A percentile compares a stretch with the other conserved stretches of the same genome.
These are phyloP conservation scores for Neurospora hispaniola DNA, from an alignment of 495 filamentous ascomycete species.

Conservation along the genomic window DNA sequence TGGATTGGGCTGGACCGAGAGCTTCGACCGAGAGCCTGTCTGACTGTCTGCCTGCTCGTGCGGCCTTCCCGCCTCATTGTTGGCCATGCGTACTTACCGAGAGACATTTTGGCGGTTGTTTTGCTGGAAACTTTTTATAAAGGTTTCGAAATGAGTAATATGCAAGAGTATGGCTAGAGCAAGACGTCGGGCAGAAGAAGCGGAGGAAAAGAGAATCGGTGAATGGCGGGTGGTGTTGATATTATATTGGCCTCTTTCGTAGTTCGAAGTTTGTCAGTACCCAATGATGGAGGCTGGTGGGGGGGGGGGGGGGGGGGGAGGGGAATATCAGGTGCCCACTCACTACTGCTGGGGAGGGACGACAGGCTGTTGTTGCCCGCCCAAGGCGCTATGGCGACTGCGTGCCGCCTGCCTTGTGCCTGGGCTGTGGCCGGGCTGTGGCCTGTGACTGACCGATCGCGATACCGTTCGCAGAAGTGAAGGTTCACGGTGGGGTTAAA, in stretches of 20 bases:
- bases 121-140: not conserved
- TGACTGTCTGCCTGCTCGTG: not conserved
- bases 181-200: not conserved
- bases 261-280: constrained; percentile 16
- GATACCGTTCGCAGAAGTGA: constrained; percentile 1
- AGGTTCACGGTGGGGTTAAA: constrained; percentile 12
- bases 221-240: constrained; percentile 2
- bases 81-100: not conserved
- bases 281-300: constrained; percentile 7
- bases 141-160: not conserved
- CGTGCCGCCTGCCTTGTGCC: not conserved
- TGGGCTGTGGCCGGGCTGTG: not conserved
- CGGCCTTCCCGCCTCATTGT: not conserved
- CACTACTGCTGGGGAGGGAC: not conserved
- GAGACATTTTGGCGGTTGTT: constrained; percentile 5
- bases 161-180: not conserved
- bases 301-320: not conserved
- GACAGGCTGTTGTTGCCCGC: not conserved
- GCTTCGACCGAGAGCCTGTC: constrained; percentile 1
- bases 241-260: not conserved
- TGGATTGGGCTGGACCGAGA: not conserved
- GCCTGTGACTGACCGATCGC: not conserved
- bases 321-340: not conserved
- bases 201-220: not conserved
- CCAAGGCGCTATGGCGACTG: not conserved